These are phyloP conservation scores for Lecanicillium sp. DNA, from an alignment of 2,329 filamentous ascomycete genomes.

Conservation along the genomic window DNA sequence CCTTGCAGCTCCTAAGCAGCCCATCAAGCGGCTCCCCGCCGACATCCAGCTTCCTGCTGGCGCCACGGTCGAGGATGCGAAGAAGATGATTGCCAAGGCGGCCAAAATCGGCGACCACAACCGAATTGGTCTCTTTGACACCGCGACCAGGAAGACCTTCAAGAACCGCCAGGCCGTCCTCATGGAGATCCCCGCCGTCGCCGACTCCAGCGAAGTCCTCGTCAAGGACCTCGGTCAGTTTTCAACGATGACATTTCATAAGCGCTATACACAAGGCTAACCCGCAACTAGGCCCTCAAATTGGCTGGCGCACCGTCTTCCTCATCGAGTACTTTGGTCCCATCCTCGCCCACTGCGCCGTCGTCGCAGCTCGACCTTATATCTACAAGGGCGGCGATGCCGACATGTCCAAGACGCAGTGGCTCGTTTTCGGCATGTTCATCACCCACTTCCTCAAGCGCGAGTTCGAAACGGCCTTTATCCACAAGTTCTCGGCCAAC, in stretches of 20 bases:
- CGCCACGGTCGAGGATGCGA: constrained; percentile 54
- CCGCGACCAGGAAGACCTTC: constrained; percentile 52
- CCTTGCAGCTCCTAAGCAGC: constrained; percentile 35
- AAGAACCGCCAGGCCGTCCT: constrained; percentile 53
- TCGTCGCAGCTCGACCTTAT: constrained; percentile 65
- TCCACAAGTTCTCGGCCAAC: constrained; percentile 89
- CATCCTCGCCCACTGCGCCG: constrained; percentile 73
- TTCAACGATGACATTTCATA: not conserved
- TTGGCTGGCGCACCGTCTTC: constrained; percentile 90
- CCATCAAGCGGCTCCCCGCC: constrained; percentile 46
- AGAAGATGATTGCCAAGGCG: constrained; percentile 44
- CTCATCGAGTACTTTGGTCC: constrained; percentile 92
- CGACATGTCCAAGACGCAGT: constrained; percentile 59
- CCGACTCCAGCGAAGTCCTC: constrained; percentile 52
- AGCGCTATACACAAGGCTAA: not conserved
- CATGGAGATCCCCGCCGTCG: constrained; percentile 38
- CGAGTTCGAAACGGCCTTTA: constrained; percentile 86
- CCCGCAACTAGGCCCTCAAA: constrained; percentile 61
- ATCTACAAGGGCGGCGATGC: constrained; percentile 37
- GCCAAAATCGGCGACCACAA: constrained; percentile 48
- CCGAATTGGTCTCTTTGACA: constrained; percentile 55
- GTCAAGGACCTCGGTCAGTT: constrained; percentile 83
- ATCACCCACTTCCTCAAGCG: constrained; percentile 86
- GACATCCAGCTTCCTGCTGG: constrained; percentile 39
- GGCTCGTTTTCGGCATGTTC: constrained; percentile 66